phyloP scores from a whole-genome alignment of 257 asterid genomes.

The Thymus mandschuricus region DNA sequence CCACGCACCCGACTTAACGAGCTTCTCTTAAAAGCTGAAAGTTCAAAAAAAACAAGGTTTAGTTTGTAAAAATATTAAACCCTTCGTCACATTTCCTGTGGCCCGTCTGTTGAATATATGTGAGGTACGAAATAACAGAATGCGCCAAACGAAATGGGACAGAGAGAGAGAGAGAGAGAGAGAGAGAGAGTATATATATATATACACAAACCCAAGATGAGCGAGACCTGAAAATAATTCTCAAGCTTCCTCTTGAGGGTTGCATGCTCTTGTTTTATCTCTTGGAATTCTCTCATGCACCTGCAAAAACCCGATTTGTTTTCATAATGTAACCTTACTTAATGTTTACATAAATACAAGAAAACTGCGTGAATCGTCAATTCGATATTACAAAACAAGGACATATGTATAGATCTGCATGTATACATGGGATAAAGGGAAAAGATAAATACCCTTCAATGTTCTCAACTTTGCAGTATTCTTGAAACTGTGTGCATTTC shows the following conservation, averaged over 20 bases:
- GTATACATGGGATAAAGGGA: neutral
- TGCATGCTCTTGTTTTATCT: constrained; percentile 68
- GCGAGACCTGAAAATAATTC: constrained; percentile 66
- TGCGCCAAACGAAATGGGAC: too few relatives aligned
- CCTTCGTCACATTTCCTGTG: too few relatives aligned
- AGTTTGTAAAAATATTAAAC: neutral
- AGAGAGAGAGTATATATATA: neutral
- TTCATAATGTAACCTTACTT: too few relatives aligned
- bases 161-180: too few relatives aligned
- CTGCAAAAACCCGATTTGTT: constrained; percentile 35
- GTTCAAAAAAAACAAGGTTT: constrained; percentile 3
- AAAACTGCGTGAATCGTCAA: neutral
- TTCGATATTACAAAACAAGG: neutral
- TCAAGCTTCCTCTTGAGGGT: constrained; percentile 65
- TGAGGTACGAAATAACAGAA: too few relatives aligned
- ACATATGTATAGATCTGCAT: neutral
- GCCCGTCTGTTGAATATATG: too few relatives aligned
- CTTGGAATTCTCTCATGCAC: constrained; percentile 64
- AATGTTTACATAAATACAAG: neutral
- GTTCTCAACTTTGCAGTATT: constrained; percentile 61
- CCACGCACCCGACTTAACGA: constrained; percentile 26
- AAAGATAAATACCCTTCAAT: constrained; percentile 54
- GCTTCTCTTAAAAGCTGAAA: constrained; percentile 54
- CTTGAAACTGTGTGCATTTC: constrained; percentile 72
- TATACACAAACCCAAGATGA: constrained; percentile 1